These are phyloP conservation scores for Boletus rufocinnamomeus DNA, from an alignment of 768 basidiomycete species.

Conservation along the genomic window DNA sequence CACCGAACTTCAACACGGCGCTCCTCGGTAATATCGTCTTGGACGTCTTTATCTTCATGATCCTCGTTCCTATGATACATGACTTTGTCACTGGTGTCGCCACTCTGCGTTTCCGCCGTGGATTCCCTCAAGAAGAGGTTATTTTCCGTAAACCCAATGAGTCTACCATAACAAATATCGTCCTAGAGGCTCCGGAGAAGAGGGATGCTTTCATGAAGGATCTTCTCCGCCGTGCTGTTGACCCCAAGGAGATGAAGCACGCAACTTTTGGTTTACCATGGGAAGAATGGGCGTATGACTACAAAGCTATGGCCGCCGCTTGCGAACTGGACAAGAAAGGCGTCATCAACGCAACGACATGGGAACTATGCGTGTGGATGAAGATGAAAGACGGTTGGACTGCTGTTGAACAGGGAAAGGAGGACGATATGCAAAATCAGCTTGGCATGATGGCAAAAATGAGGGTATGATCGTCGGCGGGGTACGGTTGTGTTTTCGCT, in stretches of 20 bases:
- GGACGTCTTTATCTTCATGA: conserved; percentile 30
- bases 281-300: conserved; percentile 37
- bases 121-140: conserved; percentile 31
- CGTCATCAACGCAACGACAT: conserved; percentile 22
- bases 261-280: conserved; percentile 31
- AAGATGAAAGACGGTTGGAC: conserved; percentile 31
- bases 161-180: conserved; percentile 28
- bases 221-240: conserved; percentile 30
- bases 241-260: conserved; percentile 33
- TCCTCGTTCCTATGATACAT: conserved; percentile 28
- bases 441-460: conserved; percentile 34
- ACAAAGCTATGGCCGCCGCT: conserved; percentile 31
- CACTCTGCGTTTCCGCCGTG: conserved; percentile 28
- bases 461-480: conserved; percentile 19
- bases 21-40: conserved; percentile 29
- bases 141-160: conserved; percentile 34
- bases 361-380: conserved; percentile 38
- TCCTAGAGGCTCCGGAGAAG: conserved; percentile 29
- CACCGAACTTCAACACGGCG: conserved; percentile 18
- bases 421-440: conserved; percentile 20
- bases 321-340: conserved; percentile 25
- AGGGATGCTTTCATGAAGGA: conserved; percentile 28
- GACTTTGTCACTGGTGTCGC: conserved; percentile 24
- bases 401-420: conserved; percentile 32
- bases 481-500: not conserved